phyloP scores from a whole-genome alignment of 2,329 filamentous ascomycete genomes.

The Nigrograna mackinnonii region DNA sequence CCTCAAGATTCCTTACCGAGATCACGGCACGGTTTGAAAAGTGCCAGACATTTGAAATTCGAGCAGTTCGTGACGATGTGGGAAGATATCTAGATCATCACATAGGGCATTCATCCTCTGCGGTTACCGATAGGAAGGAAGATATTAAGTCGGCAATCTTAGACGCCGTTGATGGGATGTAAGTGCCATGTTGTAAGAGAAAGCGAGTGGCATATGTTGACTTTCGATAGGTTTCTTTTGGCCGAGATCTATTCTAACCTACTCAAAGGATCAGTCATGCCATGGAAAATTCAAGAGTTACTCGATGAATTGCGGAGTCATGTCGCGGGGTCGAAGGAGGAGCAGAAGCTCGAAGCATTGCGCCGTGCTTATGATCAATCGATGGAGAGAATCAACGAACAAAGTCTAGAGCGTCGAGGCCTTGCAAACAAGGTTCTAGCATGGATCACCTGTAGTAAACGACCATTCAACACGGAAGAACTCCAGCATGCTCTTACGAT shows the following conservation, averaged over 20 bases:
- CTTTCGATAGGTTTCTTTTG: too few species aligned
- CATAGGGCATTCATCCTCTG: slow-evolving; percentile 8
- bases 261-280: slow-evolving; percentile 30
- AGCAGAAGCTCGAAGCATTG: too few species aligned
- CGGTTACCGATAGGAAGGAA: slow-evolving; percentile 6
- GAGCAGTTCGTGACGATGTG: slow-evolving; percentile 15
- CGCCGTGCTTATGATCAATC: too few species aligned
- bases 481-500: slow-evolving; percentile 5
- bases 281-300: too few species aligned
- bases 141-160: slow-evolving; percentile 6
- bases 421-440: slow-evolving; percentile 36
- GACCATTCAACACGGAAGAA: slow-evolving; percentile 5
- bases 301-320: too few species aligned
- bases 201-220: too few species aligned
- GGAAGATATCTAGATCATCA: slow-evolving; percentile 8
- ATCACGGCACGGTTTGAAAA: slow-evolving; percentile 6
- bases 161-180: slow-evolving; percentile 13
- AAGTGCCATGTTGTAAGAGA: too few species aligned
- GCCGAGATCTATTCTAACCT: too few species aligned
- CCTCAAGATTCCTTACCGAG: slow-evolving; percentile 12
- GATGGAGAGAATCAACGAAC: slow-evolving; percentile 38
- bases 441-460: slow-evolving; percentile 5
- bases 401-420: slow-evolving; percentile 27
- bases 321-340: too few species aligned
- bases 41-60: slow-evolving; percentile 8